phyloP scores from a whole-genome alignment of 768 basidiomycete species.

The Galerina marginata region DNA sequence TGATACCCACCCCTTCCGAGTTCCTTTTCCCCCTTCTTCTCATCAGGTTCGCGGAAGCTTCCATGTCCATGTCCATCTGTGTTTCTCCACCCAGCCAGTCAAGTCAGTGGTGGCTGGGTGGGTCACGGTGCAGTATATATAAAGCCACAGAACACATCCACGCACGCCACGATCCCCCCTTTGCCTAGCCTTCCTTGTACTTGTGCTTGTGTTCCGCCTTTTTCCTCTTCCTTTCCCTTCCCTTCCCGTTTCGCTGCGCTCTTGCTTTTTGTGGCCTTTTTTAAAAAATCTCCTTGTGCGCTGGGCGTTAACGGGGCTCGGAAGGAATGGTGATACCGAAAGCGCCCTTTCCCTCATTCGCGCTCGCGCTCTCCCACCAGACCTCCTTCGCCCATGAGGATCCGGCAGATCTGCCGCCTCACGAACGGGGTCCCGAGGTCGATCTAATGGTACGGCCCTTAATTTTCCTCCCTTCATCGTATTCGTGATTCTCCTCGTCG shows the following conservation, averaged over 20 bases:
- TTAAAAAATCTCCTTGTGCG: not conserved
- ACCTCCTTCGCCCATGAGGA: not conserved
- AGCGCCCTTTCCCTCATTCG: conserved; percentile 26
- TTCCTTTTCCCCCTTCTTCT: not conserved
- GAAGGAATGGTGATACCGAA: conserved; percentile 16
- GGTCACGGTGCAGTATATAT: not conserved
- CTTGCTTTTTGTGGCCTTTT: not conserved
- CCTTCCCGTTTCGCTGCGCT: not conserved
- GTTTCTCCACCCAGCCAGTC: too few species aligned
- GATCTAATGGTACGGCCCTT: conserved; percentile 21
- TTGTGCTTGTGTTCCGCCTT: too few species aligned
- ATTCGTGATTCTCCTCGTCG: not conserved
- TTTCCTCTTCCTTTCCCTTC: not conserved
- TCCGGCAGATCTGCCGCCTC: not conserved
- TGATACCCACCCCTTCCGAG: not conserved
- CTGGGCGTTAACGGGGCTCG: conserved; percentile 11
- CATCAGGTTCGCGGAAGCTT: conserved; percentile 7
- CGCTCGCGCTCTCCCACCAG: conserved; percentile 19
- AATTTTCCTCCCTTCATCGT: not conserved
- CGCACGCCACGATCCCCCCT: not conserved
- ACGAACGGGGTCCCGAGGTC: conserved; percentile 6
- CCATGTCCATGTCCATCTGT: too few species aligned
- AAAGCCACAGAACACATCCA: not conserved
- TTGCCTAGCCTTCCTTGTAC: too few species aligned
- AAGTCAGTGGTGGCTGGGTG: too few species aligned